phyloP scores from a whole-genome alignment of 2,329 filamentous ascomycete genomes.

The Cytospora leucostoma region DNA sequence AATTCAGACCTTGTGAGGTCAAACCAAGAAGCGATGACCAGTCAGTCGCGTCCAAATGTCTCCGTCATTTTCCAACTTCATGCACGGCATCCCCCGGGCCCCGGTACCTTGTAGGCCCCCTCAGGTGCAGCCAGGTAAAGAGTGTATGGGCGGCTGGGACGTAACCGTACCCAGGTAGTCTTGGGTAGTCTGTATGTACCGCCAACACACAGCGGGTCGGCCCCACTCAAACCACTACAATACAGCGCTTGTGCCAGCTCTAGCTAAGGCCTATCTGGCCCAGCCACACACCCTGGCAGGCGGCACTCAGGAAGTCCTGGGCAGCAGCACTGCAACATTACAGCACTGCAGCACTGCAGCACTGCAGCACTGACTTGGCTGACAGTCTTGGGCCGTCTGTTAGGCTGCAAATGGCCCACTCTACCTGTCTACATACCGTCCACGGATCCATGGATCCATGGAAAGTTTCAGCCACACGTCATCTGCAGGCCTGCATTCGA shows the following conservation, averaged over 20 bases:
- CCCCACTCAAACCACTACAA: neutral
- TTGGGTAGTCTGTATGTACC: neutral
- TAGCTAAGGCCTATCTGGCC: too few relatives aligned
- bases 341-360: slow-evolving; percentile 12
- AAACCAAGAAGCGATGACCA: slow-evolving; percentile 3
- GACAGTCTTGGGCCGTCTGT: neutral
- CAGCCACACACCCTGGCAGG: too few relatives aligned
- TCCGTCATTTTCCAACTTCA: slow-evolving; percentile 22
- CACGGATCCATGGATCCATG: too few relatives aligned
- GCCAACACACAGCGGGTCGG: slow-evolving; percentile 1
- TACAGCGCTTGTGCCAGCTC: neutral
- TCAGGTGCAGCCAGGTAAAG: neutral
- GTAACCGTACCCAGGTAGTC: too few relatives aligned
- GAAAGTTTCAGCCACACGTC: slow-evolving; percentile 17
- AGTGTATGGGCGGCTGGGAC: too few relatives aligned
- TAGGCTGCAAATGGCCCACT: slow-evolving; percentile 14
- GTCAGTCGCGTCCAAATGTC: slow-evolving; percentile 2
- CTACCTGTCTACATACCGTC: too few relatives aligned
- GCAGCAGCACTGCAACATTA: neutral
- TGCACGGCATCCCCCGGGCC: slow-evolving; percentile 19
- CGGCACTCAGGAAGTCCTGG: too few relatives aligned
- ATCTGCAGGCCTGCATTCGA: slow-evolving; percentile 15
- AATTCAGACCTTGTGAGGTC: slow-evolving; percentile 20
- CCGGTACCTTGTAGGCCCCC: neutral
- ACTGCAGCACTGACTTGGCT: slow-evolving; percentile 10